Base-by-base conservation (phyloP, 768 basidiomycete species). In the Agrocybe praecox region DNA sequence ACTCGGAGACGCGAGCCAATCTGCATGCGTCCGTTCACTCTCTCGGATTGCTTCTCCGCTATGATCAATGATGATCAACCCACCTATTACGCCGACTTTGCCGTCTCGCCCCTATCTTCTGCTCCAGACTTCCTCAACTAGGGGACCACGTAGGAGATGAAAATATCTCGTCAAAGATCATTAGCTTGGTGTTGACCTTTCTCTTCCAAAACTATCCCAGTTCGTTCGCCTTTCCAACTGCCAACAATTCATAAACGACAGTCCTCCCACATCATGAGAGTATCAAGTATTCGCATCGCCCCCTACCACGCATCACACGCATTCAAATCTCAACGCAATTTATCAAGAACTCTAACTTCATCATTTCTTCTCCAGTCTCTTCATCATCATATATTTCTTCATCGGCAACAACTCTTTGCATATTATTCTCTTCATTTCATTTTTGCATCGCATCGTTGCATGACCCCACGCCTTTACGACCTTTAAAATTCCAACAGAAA, bases 101-200 rank as follows among this genome's bases (percentile, higher is more conserved):
- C 73, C 51, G 69, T 72, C 53, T 74, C 76, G 33, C 76, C 79
- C 44, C 78, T 83, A 57, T 78, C 78, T 49, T 76, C 76, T 36
- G 66, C 78, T 26, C 79, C 79, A 58, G 72, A 75, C 53, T 74
- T 86, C 59, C 76, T 81, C 67, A 80, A 80, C 64, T 86, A 69
- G 78, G 62, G 46, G 52, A n/a, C 36, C n/a, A 47, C 49, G 23
- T 24, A 53, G 59, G 48, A 44, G 45, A 57, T 55, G 59, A 50
- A 56, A 42, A 42, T 57, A 53, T 52, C 46, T 24, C 32, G 32
- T 59, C 52, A 53, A 60, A 58, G 60, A 59, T 48, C 32, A 52
- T 46, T 50, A 49, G 33, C 47, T 53, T 58, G 56, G 23, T 29
- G 9, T 22, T 54, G 21, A 33, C 42, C 23, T 18, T 42, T 44